phyloP scores from a whole-genome alignment of 225 moss, liverwort and hornwort species.

The Pleurozium schreberi region DNA sequence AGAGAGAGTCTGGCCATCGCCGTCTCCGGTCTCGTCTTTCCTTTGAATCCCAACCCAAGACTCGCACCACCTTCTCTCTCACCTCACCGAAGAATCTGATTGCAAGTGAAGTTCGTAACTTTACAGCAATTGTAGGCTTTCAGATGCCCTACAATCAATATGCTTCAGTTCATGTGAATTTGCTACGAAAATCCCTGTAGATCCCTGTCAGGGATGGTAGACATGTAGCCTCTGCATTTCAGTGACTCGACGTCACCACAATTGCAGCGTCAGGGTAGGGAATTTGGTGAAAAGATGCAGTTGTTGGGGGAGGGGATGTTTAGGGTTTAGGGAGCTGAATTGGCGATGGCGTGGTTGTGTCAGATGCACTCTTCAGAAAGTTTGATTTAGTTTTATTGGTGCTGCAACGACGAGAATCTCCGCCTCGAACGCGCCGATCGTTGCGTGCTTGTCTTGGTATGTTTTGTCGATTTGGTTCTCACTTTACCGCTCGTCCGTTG shows the following conservation, averaged over 20 bases:
- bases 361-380: neutral
- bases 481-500: neutral
- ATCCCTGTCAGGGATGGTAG: neutral
- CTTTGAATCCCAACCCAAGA: neutral
- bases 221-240: neutral
- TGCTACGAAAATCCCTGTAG: neutral
- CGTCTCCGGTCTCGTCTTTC: neutral
- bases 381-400: neutral
- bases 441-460: neutral
- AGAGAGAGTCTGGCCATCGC: neutral
- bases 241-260: neutral
- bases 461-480: neutral
- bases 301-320: neutral
- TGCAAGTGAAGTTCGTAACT: neutral
- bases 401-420: neutral
- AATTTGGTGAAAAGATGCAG: neutral
- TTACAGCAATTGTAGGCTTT: neutral
- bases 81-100: neutral
- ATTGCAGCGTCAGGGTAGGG: neutral
- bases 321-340: slow-evolving; percentile 1
- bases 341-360: slow-evolving; percentile 5
- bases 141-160: neutral
- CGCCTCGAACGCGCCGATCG: neutral
- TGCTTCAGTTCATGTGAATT: neutral
- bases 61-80: neutral